Conservation (phyloP, 345 rosid species). For the Acer negundo region DNA sequence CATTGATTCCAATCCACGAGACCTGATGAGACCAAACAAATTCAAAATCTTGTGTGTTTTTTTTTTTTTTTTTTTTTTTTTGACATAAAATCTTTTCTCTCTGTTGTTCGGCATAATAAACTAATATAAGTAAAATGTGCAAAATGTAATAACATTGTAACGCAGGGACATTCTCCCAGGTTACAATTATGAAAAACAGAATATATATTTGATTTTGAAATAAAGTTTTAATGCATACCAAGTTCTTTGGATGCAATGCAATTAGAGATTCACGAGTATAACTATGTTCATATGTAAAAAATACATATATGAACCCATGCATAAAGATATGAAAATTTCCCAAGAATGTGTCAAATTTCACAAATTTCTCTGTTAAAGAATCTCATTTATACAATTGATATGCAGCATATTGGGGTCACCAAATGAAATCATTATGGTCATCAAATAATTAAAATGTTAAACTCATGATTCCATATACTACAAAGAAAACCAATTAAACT, state of each 20-base stretch:
- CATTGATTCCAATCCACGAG: slow-evolving; percentile 26
- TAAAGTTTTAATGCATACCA: neutral
- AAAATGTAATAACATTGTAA: too few relatives aligned
- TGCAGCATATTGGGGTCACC: too few relatives aligned
- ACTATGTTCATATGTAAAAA: neutral
- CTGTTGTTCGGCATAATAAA: neutral
- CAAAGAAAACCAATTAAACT: too few relatives aligned
- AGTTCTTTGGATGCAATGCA: neutral
- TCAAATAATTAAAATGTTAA: too few relatives aligned
- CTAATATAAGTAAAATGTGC: neutral
- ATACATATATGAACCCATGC: neutral
- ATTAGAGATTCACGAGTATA: neutral
- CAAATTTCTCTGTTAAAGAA: neutral
- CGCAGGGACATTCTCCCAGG: neutral
- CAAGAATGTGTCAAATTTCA: neutral
- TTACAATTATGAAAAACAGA: neutral
- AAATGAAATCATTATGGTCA: too few relatives aligned
- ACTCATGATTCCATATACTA: too few relatives aligned
- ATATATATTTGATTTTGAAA: neutral
- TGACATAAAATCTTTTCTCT: neutral
- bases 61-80: too few relatives aligned
- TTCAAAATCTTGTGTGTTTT: too few relatives aligned
- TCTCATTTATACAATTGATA: neutral
- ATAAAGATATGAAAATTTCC: neutral
- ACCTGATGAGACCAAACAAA: neutral